Base-by-base conservation (phyloP, 805 yeast genomes). In the Dipodascus albidus region DNA sequence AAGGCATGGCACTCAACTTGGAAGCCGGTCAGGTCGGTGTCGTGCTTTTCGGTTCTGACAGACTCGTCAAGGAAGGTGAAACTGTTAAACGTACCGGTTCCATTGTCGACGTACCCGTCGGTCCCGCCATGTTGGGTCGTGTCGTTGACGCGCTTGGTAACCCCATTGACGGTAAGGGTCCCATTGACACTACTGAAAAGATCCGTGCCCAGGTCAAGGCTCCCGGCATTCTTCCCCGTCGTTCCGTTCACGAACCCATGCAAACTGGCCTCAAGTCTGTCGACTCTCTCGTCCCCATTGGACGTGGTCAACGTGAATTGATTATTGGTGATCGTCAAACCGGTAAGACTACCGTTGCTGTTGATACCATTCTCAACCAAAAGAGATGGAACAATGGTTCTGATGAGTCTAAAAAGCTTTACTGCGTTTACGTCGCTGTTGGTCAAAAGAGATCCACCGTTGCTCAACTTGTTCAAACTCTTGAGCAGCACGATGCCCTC, bases 371-470 rank as follows among this genome's bases (percentile, higher is more conserved):
- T 71, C 83, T 93, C 72, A 93, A 93, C 81, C 99, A 93, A 80
- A 93, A 91, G 87, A 86, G 96, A 79, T 88, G 97, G 96, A 93
- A 93, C 84, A 74, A 79, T 67, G 96, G 96, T 76, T 55, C 77
- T 60, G 98, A 93, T 74, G 99, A 93, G 83, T 75, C 83, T 72
- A 93, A 93, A 85, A 93, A 93, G 80, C 83, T 93, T 71, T 93
- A 91, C 90, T 93, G 99, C 87, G 96, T 93, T 68, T 93, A 93
- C 85, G 99, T 93, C 67, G 99, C 99, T 62, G 96, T 93, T 72
- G 99, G 99, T 77, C 99, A 93, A 83, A 93, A 93, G 86, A 89
- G 99, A 83, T 93, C 99, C 63, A 93, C 99, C 62, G 98, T 93
- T 68, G 99, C 99, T 68, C 99, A 93, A 81, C 87, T 93, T 70